Evolutionary conservation across 2,329 filamentous ascomycete genomes (phyloP).

Genomic region (Emergomyces africanus): DNA sequence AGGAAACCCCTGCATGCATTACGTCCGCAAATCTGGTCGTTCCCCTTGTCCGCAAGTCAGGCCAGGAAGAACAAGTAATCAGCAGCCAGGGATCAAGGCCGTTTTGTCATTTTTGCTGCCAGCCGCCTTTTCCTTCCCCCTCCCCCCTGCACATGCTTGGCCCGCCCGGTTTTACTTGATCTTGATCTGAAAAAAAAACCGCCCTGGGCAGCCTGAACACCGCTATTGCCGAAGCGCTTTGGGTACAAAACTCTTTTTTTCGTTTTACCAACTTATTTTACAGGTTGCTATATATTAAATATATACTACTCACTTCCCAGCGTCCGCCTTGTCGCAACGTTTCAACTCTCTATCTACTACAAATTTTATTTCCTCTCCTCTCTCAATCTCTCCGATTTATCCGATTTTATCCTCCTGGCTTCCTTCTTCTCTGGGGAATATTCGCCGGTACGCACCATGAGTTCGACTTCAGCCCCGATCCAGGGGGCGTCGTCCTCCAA

Average conservation of each 20-base stretch:
- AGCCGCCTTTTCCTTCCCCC: neutral
- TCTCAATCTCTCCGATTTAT: neutral
- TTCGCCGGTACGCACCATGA: conserved; percentile 19
- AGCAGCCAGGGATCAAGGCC: neutral
- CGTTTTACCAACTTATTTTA: neutral
- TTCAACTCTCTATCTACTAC: neutral
- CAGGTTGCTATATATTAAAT: neutral
- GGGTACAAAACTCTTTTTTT: neutral
- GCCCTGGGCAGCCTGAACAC: neutral
- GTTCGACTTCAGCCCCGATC: conserved; percentile 24
- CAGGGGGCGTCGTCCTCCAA: conserved; percentile 18
- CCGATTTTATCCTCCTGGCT: neutral
- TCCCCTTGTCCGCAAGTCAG: neutral
- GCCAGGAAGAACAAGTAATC: neutral
- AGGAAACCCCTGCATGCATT: neutral
- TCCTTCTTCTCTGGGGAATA: neutral
- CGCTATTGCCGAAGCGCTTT: neutral
- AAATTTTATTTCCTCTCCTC: neutral
- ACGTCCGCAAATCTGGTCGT: neutral
- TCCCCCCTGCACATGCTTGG: neutral
- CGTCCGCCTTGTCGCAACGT: neutral
- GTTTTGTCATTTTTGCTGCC: neutral
- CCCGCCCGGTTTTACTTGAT: conserved; percentile 1
- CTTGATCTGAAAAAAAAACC: neutral
- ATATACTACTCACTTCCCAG: neutral